Evolutionary conservation across 1,284 basidiomycete genomes (phyloP), one percentile per base, ranked within the genome.

Genomic region (Trichosporon sp.): DNA sequence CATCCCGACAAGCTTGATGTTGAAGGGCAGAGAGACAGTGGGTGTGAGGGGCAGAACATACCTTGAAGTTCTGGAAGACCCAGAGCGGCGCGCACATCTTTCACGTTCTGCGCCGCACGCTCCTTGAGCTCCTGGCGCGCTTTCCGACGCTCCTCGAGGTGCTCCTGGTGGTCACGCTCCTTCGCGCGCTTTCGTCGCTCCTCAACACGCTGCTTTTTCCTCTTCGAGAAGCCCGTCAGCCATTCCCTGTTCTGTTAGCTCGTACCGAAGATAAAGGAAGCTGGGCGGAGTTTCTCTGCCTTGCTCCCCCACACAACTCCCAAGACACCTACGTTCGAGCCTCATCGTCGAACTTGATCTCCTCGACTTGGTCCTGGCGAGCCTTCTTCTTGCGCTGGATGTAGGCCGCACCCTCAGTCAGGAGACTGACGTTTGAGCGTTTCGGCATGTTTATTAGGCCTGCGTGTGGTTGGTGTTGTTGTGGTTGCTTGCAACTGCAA

Each of bases 341-440:
- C 8, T 78, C 77, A 75, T 85, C 84, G 74, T 85, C 82, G 75
- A 85, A 85, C 71, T 84, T 81, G 76, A 85, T 79, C 71, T 82
- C 81, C 68, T 85, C 84, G 7, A 85, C 80, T 70, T 81, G 79
- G 32, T 84, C 82, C 64, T 77, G 76, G 5, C 81, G 75, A 11
- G 78, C 79, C 69, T 80, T 80, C 72, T 83, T 84, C 21, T 82
- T 81, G 59, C 81, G 77, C 51, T 80, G 78, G 71, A 84, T 83
- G 71, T 85, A 85, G 12, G 71, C 71, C 16, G 79, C 78, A 4
- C 84, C 84, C 74, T 85, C 83, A 0, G 84, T 85, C 61, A 85
- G 75, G 67, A 85, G 81, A 6, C 79, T 77, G 73, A 84, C 78
- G 80, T 85, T 85, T 70, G 80, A 79, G 37, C 71, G 71, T 37